phyloP scores from a whole-genome alignment of 2,329 filamentous ascomycete genomes.

The Apiospora hydei region DNA sequence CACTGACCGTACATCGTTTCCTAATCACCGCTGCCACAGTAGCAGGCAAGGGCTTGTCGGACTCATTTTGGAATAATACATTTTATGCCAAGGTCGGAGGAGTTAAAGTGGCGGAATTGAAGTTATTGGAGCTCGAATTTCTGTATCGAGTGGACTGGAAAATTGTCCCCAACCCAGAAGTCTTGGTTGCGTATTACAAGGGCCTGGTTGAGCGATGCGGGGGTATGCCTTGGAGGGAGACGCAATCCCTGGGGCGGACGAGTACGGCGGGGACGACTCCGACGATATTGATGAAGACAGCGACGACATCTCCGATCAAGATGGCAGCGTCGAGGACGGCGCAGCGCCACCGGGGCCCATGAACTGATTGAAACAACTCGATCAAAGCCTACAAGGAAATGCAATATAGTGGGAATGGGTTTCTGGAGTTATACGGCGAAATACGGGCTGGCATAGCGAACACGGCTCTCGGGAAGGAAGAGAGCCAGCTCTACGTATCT shows the following conservation, averaged over 20 bases:
- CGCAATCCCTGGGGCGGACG: slow-evolving; percentile 17
- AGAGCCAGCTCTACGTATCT: not conserved
- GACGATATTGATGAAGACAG: slow-evolving; percentile 44
- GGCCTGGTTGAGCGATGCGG: slow-evolving; percentile 77
- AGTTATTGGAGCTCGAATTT: slow-evolving; percentile 91
- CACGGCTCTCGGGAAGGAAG: not conserved
- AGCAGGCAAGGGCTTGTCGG: slow-evolving; percentile 92
- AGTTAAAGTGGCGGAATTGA: slow-evolving; percentile 87
- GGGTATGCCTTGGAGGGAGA: slow-evolving; percentile 59
- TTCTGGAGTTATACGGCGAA: slow-evolving; percentile 23
- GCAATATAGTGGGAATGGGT: not conserved
- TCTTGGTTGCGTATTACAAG: slow-evolving; percentile 90
- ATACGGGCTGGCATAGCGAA: not conserved
- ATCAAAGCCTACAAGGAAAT: not conserved
- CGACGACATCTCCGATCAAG: slow-evolving; percentile 41
- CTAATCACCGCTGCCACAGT: slow-evolving; percentile 96
- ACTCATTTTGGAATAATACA: slow-evolving; percentile 98
- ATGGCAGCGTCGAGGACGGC: slow-evolving; percentile 42
- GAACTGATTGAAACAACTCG: not conserved
- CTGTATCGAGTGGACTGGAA: slow-evolving; percentile 93
- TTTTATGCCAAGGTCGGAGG: slow-evolving; percentile 95
- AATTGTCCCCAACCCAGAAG: slow-evolving; percentile 94
- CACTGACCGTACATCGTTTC: slow-evolving; percentile 94
- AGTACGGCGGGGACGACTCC: slow-evolving; percentile 42
- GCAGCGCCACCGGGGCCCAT: slow-evolving; percentile 27